These are phyloP conservation scores for Ceratocystis cubensis DNA, from an alignment of 2,329 filamentous ascomycete genomes.

Conservation along the genomic window DNA sequence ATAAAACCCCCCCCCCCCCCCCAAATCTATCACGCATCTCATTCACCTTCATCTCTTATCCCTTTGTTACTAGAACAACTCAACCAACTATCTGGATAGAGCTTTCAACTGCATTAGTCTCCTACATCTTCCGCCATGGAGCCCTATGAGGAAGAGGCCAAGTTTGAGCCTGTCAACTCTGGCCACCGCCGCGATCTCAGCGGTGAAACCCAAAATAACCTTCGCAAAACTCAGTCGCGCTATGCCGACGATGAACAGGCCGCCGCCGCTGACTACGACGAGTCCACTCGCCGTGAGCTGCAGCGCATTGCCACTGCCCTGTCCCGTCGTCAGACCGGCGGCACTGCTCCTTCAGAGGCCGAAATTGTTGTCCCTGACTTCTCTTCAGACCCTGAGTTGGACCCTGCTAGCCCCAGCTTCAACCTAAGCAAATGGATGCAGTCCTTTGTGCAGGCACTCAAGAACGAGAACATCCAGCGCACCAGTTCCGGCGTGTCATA, in stretches of 20 bases:
- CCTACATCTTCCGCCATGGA: neutral
- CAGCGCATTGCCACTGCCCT: conserved; percentile 32
- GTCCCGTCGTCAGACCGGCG: conserved; percentile 27
- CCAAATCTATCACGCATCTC: neutral
- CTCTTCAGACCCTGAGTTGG: conserved; percentile 27
- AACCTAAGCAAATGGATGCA: conserved; percentile 34
- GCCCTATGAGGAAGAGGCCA: conserved; percentile 9
- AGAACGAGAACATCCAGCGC: conserved; percentile 42
- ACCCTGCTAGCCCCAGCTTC: conserved; percentile 32
- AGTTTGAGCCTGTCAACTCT: neutral
- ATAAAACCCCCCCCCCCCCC: neutral
- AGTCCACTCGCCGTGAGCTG: conserved; percentile 30
- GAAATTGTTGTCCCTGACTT: conserved; percentile 11
- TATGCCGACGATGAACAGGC: neutral
- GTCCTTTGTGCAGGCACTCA: conserved; percentile 32
- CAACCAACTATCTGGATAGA: too few species aligned
- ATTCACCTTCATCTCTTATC: neutral
- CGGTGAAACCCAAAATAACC: conserved; percentile 1
- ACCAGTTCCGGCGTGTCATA: conserved; percentile 49
- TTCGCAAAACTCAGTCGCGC: neutral
- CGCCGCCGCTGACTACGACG: conserved; percentile 22
- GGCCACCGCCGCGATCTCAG: conserved; percentile 5
- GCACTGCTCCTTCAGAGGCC: conserved; percentile 23
- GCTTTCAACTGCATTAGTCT: neutral
- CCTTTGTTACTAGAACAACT: too few species aligned